These are phyloP conservation scores for Phaffia tasmanica DNA, from an alignment of 768 basidiomycete genomes.

Conservation along the genomic window DNA sequence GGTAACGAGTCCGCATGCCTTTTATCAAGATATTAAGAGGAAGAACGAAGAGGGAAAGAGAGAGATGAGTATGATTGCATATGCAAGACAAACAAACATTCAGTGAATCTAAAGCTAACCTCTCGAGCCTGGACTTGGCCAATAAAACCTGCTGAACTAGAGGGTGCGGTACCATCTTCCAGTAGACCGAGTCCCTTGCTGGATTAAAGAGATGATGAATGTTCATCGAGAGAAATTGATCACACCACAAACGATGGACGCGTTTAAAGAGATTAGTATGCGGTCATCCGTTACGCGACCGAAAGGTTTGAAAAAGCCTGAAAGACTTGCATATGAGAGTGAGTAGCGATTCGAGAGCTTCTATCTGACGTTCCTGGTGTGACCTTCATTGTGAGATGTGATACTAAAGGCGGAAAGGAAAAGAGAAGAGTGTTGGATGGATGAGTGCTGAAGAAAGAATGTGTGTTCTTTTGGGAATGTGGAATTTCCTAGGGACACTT, in stretches of 20 bases:
- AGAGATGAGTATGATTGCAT: not conserved
- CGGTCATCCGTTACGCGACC: too few species aligned
- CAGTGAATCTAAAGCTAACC: conserved; percentile 42
- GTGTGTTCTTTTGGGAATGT: too few species aligned
- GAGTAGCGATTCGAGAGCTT: conserved; percentile 24
- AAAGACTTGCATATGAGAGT: conserved; percentile 22
- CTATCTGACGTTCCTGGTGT: conserved; percentile 17
- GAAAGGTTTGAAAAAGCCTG: too few species aligned
- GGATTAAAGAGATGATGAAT: not conserved
- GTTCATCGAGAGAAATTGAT: not conserved
- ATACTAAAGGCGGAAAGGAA: too few species aligned
- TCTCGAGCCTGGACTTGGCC: conserved; percentile 85
- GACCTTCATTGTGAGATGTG: conserved; percentile 21
- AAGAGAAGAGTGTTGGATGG: too few species aligned
- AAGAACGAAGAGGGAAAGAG: too few species aligned
- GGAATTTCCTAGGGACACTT: too few species aligned
- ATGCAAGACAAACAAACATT: not conserved
- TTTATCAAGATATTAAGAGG: not conserved
- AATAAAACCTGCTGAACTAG: conserved; percentile 72
- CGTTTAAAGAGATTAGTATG: too few species aligned
- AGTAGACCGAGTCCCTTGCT: conserved; percentile 78
- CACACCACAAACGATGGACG: too few species aligned
- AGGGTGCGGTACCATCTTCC: conserved; percentile 63
- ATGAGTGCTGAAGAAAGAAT: too few species aligned
- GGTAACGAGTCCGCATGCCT: conserved; percentile 87